Conservation (phyloP, 495 filamentous ascomycete genomes). For the Penicillium verhagenii region DNA sequence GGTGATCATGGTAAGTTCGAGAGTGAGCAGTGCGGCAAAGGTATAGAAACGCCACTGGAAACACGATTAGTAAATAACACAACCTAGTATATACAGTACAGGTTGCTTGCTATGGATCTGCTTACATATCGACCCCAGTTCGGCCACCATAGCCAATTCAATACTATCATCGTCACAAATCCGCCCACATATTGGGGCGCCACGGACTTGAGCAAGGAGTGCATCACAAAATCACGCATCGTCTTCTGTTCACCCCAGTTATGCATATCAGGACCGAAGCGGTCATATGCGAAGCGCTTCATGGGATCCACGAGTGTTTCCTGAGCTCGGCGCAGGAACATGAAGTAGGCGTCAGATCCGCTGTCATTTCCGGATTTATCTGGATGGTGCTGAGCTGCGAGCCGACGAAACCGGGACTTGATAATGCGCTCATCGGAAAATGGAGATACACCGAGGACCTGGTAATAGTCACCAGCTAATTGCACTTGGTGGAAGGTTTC, state of each 20-base stretch:
- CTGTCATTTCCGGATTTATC: constrained; percentile 64
- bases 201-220: constrained; percentile 54
- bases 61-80: background rate
- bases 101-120: constrained; percentile 1
- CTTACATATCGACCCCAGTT: constrained; percentile 71
- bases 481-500: constrained; percentile 83
- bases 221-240: constrained; percentile 67
- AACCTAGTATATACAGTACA: background rate
- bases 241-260: constrained; percentile 68
- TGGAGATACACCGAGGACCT: constrained; percentile 64
- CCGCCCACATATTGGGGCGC: constrained; percentile 66
- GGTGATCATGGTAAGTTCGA: constrained; percentile 74
- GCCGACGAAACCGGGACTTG: constrained; percentile 79
- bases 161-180: constrained; percentile 59
- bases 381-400: constrained; percentile 84
- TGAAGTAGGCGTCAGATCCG: constrained; percentile 61
- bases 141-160: constrained; percentile 76
- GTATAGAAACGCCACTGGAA: constrained; percentile 80
- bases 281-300: constrained; percentile 87
- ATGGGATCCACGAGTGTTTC: constrained; percentile 79
- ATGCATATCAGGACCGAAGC: constrained; percentile 78
- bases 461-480: constrained; percentile 71
- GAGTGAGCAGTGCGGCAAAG: constrained; percentile 62
- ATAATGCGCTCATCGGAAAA: constrained; percentile 70
- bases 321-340: constrained; percentile 76